Conservation (phyloP, 2,329 filamentous ascomycete species). For the Bretziella fagacearum region DNA sequence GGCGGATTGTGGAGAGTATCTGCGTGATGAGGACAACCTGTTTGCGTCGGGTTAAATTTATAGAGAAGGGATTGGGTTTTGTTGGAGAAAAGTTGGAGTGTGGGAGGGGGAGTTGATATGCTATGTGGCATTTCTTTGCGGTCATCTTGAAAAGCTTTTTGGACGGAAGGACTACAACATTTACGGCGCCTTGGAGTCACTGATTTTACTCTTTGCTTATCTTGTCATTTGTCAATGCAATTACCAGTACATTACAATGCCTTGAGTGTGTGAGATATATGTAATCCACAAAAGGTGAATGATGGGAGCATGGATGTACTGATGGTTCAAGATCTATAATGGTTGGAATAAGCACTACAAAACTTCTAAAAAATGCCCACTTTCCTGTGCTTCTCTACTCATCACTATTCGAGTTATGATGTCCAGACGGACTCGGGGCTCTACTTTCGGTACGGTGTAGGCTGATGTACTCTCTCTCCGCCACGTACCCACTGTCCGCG, state of each 20-base stretch:
- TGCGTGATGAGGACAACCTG: conserved; percentile 61
- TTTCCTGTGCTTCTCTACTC: background rate
- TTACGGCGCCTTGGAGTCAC: conserved; percentile 13
- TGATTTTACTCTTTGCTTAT: conserved; percentile 12
- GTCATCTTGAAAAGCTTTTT: conserved; percentile 12
- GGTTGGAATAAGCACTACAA: too few relatives aligned
- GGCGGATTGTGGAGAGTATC: conserved; percentile 84
- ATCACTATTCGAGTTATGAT: background rate
- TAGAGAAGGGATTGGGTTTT: background rate
- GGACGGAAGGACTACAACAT: conserved; percentile 11
- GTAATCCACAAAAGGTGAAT: too few relatives aligned
- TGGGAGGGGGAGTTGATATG: conserved; percentile 6
- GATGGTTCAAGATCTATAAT: too few relatives aligned
- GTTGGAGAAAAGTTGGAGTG: conserved; percentile 1
- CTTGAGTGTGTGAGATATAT: too few relatives aligned
- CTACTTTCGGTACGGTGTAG: conserved; percentile 44
- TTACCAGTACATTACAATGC: conserved; percentile 12
- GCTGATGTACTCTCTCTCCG: conserved; percentile 72
- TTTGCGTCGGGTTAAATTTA: conserved; percentile 35
- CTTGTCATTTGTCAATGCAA: conserved; percentile 5
- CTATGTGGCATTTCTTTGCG: conserved; percentile 12
- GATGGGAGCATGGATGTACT: too few relatives aligned
- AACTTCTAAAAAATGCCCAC: background rate
- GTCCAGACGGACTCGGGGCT: conserved; percentile 21
- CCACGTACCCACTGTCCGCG: conserved; percentile 87